Evolutionary conservation across 2,329 filamentous ascomycete genomes (phyloP), one percentile per base, ranked within the genome.

Genomic region (Botryotinia convoluta): DNA sequence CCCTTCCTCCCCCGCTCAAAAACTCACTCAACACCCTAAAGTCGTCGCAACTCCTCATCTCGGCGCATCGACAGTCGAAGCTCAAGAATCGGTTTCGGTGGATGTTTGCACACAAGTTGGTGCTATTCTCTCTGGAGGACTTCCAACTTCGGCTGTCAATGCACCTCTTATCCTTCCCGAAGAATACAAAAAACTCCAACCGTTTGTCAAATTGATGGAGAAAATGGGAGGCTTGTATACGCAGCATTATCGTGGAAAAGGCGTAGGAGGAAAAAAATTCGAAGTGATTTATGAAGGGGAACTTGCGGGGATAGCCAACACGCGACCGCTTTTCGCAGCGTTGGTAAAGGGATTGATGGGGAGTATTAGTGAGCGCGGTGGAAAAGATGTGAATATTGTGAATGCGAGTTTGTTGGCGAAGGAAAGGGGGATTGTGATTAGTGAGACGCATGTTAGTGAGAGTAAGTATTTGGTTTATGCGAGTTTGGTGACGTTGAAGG

Each of bases 61-160:
- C 0, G 93, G 93, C 12, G 93, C 93, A 0, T 93, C 90, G 0
- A 96, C 93, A 0, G 87, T 92, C 48, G 93, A 96, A 85, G 93
- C 93, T 0, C 93, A 96, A 81, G 92, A 95, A 79, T 95, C 94
- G 75, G 93, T 95, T 5, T 93, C 91, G 1, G 88, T 95, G 75
- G 93, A 95, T 77, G 93, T 95, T 14, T 95, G 93, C 81, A 90
- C 91, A 48, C 93, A 96, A 82, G 92, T 95, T 20, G 86, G 92
- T 0, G 87, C 91, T 73, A 93, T 95, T 60, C 84, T 96, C 3
- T 85, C 86, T 0, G 93, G 93, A 4, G 91, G 91, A 0, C 85
- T 95, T 1, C 93, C 93, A 0, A 92, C 92, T 1, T 89, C 87
- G 32, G 92, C 93, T 8, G 93, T 95, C 79, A 95, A 96, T 76